Evolutionary conservation across 495 filamentous ascomycete species (phyloP).

Genomic region (Aspergillus coremiiformis): DNA sequence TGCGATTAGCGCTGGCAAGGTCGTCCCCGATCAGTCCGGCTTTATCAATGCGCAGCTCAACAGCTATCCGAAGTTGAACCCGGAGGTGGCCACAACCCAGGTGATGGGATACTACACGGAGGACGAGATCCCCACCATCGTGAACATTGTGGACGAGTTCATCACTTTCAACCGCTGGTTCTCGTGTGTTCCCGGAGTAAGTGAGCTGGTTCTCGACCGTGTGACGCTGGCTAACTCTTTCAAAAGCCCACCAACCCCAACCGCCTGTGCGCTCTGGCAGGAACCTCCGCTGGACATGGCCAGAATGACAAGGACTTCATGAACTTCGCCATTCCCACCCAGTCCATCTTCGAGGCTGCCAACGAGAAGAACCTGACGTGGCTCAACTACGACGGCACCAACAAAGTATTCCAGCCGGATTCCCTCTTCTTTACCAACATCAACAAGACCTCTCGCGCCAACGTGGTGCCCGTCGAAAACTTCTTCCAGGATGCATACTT

Average conservation of each 20-base stretch:
- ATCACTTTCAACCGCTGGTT: slow-evolving; percentile 48
- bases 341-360: slow-evolving; percentile 43
- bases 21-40: slow-evolving; percentile 31
- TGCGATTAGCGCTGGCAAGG: slow-evolving; percentile 27
- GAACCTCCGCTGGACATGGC: slow-evolving; percentile 42
- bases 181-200: slow-evolving; percentile 41
- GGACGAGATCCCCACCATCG: slow-evolving; percentile 42
- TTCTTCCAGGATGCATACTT: slow-evolving; percentile 33
- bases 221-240: slow-evolving; percentile 7
- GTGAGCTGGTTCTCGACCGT: slow-evolving; percentile 4
- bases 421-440: slow-evolving; percentile 27
- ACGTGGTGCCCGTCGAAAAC: slow-evolving; percentile 23
- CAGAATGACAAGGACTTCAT: slow-evolving; percentile 37
- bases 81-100: slow-evolving; percentile 32
- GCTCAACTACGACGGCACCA: slow-evolving; percentile 46
- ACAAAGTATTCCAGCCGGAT: slow-evolving; percentile 27
- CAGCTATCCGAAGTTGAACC: slow-evolving; percentile 26
- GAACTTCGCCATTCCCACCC: slow-evolving; percentile 30
- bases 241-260: slow-evolving; percentile 43
- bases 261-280: slow-evolving; percentile 39
- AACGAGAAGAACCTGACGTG: slow-evolving; percentile 36
- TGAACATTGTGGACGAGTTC: slow-evolving; percentile 43
- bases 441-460: slow-evolving; percentile 18
- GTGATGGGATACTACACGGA: slow-evolving; percentile 47
- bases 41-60: slow-evolving; percentile 45